Percentiles rank a stretch among this genome's conserved stretches.
These are phyloP conservation scores for Tylopilus rubrobrunneus DNA, from an alignment of 768 basidiomycete species.

Conservation along the genomic window DNA sequence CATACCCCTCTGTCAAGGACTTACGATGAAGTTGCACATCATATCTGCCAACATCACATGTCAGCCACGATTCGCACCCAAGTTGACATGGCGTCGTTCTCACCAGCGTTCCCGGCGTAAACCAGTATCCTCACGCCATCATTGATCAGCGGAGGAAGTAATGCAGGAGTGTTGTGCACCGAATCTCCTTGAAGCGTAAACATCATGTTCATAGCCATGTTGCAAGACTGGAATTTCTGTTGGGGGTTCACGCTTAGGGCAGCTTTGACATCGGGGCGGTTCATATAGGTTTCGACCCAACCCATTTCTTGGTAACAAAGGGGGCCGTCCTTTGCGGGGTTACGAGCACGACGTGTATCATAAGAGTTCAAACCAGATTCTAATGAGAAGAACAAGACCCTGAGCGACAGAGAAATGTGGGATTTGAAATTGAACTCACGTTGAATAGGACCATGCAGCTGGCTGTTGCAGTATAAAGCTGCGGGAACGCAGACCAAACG, in stretches of 20 bases:
- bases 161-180: constrained; percentile 73
- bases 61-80: constrained; percentile 11
- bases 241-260: constrained; percentile 68
- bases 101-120: constrained; percentile 84
- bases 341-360: constrained; percentile 76
- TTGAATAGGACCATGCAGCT: constrained; percentile 67
- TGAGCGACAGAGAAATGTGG: background rate
- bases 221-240: constrained; percentile 66
- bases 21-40: constrained; percentile 83
- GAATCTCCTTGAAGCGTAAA: constrained; percentile 83
- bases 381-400: constrained; percentile 22
- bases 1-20: constrained; percentile 11
- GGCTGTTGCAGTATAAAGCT: constrained; percentile 71
- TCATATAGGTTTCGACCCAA: constrained; percentile 91
- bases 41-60: constrained; percentile 46
- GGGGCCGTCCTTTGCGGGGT: constrained; percentile 62
- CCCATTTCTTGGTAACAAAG: constrained; percentile 77
- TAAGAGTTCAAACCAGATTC: constrained; percentile 84
- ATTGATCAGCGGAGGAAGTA: constrained; percentile 79
- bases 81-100: constrained; percentile 20
- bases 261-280: constrained; percentile 70
- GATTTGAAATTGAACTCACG: constrained; percentile 39
- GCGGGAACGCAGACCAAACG: constrained; percentile 73
- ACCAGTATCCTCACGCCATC: constrained; percentile 81
- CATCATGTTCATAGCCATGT: constrained; percentile 73